Evolutionary conservation across 1,284 basidiomycete species (phyloP), one percentile per base, ranked within the genome.

Genomic region (Leccinum laetum): DNA sequence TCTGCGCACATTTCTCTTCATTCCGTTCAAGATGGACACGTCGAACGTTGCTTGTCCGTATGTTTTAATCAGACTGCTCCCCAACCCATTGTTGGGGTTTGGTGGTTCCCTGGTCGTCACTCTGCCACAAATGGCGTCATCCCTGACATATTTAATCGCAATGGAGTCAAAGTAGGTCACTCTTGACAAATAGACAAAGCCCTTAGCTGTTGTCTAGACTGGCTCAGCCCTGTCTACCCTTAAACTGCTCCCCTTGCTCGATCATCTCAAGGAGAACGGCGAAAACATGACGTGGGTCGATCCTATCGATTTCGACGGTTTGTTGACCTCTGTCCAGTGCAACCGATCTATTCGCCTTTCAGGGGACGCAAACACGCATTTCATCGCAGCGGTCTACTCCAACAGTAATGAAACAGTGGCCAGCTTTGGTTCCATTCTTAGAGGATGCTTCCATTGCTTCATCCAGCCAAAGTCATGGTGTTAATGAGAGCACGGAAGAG

Each of bases 341-440:
- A 10, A 87, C 86, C 62, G 89, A 93, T 76, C 76, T 92, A 46
- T 93, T 93, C 73, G 88, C 89, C 44, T 93, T 93, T 72, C 88
- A 91, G 76, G 86, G 86, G 37, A 84, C 84, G 9, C 85, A 87
- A 64, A 84, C 84, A 11, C 82, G 81, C 49, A 68, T 79, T 46
- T 72, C 75, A 39, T 75, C 77, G 56, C 83, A 83, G 69, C 77
- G 79, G 39, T 75, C 78, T 11, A 74, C 84, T 32, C 90, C 91
- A 41, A 76, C 81, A 55, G 76, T 85, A 46, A 89, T 94, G 62
- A 79, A 81, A 24, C 74, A 79, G 44, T 93, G 92, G 91, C 91
- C 92, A 16, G 82, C 84, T 2, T 80, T 94, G 37, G 81, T 84
- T 14, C 70, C 81, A 11, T 84, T 87, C 73, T 82, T 80, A 21